phyloP scores from a whole-genome alignment of 2,329 filamentous ascomycete species.

The Berkeleyomyces rouxiae region DNA sequence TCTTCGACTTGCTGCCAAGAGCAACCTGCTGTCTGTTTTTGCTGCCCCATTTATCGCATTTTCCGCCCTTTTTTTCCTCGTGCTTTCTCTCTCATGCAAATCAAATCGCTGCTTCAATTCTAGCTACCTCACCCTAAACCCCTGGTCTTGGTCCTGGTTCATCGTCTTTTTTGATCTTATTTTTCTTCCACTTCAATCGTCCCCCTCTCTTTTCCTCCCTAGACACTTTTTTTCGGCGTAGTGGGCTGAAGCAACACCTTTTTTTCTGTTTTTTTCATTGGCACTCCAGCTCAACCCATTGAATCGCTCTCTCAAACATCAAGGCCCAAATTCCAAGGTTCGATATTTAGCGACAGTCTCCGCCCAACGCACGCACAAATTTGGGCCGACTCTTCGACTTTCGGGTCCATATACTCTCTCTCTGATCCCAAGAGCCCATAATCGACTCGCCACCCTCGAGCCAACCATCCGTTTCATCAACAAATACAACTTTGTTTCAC shows the following conservation, averaged over 20 bases:
- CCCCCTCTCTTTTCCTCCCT: slow-evolving; percentile 1
- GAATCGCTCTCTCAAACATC: background rate
- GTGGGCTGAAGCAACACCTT: background rate
- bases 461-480: background rate
- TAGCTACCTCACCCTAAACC: background rate
- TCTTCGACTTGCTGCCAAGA: background rate
- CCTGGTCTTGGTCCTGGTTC: background rate
- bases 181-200: background rate
- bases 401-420: background rate
- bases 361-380: background rate
- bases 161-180: slow-evolving; percentile 1
- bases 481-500: background rate
- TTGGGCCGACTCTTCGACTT: background rate
- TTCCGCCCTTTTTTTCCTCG: background rate
- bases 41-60: background rate
- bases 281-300: background rate
- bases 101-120: background rate
- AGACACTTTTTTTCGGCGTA: background rate
- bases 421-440: background rate
- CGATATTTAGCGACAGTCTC: background rate
- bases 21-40: no score
- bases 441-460: background rate
- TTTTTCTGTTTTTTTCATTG: background rate
- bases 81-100: background rate
- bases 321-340: background rate